These are phyloP conservation scores for Talaromyces stipitatus DNA, from an alignment of 495 filamentous ascomycete species.

Conservation along the genomic window DNA sequence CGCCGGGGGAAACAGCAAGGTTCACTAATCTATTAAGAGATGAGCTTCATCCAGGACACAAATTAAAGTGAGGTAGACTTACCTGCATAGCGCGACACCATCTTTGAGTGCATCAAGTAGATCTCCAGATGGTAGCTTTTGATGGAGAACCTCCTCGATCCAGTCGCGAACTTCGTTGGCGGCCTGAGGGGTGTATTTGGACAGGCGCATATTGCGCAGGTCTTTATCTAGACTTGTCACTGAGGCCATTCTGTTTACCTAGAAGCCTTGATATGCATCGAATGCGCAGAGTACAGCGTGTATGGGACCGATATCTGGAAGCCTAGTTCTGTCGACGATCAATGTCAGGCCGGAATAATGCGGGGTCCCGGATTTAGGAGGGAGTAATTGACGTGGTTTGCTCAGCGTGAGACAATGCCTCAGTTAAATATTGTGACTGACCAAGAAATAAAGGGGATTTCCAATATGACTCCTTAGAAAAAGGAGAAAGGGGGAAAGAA, in stretches of 20 bases:
- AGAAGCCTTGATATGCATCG: constrained; percentile 3
- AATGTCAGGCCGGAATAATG: neutral
- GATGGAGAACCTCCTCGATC: constrained; percentile 78
- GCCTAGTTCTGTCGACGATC: neutral
- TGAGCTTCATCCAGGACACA: constrained; percentile 13
- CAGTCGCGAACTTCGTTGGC: constrained; percentile 79
- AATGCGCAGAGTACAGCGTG: neutral
- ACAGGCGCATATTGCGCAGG: constrained; percentile 84
- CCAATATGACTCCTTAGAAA: neutral
- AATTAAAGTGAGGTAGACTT: constrained; percentile 17
- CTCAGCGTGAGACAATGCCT: neutral
- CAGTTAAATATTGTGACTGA: neutral
- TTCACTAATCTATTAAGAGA: constrained; percentile 63
- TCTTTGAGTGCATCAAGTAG: constrained; percentile 81
- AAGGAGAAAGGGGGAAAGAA: neutral
- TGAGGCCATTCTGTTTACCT: constrained; percentile 64
- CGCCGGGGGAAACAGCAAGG: constrained; percentile 67
- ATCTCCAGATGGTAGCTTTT: constrained; percentile 62
- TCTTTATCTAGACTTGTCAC: constrained; percentile 93
- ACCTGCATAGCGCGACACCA: constrained; percentile 90
- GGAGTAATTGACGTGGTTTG: neutral
- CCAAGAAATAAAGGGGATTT: neutral
- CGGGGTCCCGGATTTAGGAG: neutral
- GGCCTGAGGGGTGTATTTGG: constrained; percentile 88
- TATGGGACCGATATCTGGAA: neutral